A percentile compares a stretch with the other conserved stretches of the same genome.
Conservation (phyloP, 2,329 filamentous ascomycete genomes). For the Cordyceps cicadae region DNA sequence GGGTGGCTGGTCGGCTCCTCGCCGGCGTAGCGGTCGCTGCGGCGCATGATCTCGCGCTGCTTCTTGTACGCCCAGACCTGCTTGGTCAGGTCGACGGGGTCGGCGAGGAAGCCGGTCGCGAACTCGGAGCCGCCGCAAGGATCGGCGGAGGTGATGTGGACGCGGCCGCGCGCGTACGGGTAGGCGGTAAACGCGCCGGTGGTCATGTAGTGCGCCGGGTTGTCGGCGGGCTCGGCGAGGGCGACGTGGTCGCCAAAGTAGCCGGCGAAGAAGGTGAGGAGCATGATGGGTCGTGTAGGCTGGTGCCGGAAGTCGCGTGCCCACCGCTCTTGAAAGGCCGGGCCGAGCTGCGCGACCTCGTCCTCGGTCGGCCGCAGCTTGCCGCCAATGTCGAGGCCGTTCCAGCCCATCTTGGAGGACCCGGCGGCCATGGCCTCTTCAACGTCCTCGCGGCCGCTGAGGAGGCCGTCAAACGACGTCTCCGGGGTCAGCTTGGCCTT, state of each 20-base stretch:
- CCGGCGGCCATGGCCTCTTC: constrained; percentile 17
- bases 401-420: constrained; percentile 41
- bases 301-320: constrained; percentile 37
- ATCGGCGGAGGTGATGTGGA: constrained; percentile 41
- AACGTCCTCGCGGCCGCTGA: constrained; percentile 16
- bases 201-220: constrained; percentile 39
- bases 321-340: constrained; percentile 42
- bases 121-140: constrained; percentile 35
- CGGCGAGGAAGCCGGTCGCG: constrained; percentile 41
- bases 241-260: constrained; percentile 21
- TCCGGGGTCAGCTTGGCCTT: constrained; percentile 33
- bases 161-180: constrained; percentile 49
- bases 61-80: constrained; percentile 58
- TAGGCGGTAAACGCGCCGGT: constrained; percentile 46
- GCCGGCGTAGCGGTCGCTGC: constrained; percentile 43
- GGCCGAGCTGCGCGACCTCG: constrained; percentile 42
- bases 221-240: constrained; percentile 24
- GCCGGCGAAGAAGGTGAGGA: constrained; percentile 17
- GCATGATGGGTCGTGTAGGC: constrained; percentile 19
- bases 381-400: constrained; percentile 41
- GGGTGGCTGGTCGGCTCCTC: constrained; percentile 34
- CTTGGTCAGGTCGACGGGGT: constrained; percentile 43
- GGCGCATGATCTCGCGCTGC: constrained; percentile 48
- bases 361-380: constrained; percentile 46
- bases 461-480: constrained; percentile 34